Evolutionary conservation across 345 rosid species (phyloP).

Genomic region (Syzygium aqueum): DNA sequence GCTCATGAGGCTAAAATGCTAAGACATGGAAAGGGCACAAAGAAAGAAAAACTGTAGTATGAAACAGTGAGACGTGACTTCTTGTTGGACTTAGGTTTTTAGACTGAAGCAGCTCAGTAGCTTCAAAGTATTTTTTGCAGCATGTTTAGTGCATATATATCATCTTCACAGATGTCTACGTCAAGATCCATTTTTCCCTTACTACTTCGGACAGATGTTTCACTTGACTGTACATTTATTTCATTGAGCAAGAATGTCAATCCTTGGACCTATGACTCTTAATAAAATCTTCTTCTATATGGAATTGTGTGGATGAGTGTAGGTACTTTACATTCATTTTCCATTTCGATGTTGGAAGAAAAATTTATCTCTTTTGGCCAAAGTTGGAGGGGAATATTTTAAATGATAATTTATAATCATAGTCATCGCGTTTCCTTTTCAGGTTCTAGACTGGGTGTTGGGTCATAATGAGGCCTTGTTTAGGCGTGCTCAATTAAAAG

Average conservation of each 20-base stretch:
- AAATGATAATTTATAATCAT: background rate
- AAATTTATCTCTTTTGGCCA: background rate
- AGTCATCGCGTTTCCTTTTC: slow-evolving; percentile 1
- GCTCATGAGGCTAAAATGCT: background rate
- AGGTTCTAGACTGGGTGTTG: slow-evolving; percentile 81
- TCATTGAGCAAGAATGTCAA: background rate
- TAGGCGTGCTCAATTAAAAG: slow-evolving; percentile 94
- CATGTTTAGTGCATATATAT: background rate
- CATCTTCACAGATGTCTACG: background rate
- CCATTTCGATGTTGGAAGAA: background rate
- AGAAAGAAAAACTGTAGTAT: background rate
- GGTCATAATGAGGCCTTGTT: slow-evolving; percentile 89
- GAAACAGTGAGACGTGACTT: background rate
- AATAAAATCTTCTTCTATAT: background rate
- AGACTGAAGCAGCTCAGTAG: background rate
- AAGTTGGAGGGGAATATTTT: background rate
- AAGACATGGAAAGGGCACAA: background rate
- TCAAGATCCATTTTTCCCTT: background rate
- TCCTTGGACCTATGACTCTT: background rate
- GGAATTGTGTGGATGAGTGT: background rate
- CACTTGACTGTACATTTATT: background rate
- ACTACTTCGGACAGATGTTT: background rate
- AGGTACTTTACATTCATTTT: background rate
- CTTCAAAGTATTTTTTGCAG: background rate
- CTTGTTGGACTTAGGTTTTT: background rate